Evolutionary conservation across 306 rosid genomes (phyloP), one percentile per base, ranked within the genome.

Genomic region (Trichosanthes truncata): DNA sequence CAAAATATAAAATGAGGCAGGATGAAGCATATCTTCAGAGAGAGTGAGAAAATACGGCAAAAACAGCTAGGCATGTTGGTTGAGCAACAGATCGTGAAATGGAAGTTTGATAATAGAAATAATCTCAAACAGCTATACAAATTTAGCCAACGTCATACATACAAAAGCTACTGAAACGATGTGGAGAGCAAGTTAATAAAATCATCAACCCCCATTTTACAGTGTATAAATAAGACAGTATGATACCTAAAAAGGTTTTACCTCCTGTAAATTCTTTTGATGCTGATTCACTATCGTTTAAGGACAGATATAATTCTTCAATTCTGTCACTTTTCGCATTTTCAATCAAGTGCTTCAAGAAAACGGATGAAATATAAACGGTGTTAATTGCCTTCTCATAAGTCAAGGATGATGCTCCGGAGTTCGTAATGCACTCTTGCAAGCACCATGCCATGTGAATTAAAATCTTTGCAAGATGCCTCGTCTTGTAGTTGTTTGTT

Each of bases 381-480:
- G 97, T 97, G 88, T 93, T 93, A 26, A 91, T 85, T 76, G 99
- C 96, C 85, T 96, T 91, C 74, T 84, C 90, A 80, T 91, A 89
- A 59, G 79, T 94, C 83, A 65, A 76, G 69, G 91, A 85, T 35
- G 89, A 81, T 36, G 80, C 90, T 74, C 87, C 96, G 74, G 94
- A 79, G 65, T 85, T 72, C 83, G 97, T 89, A 85, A 87, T 81
- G 80, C 86, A 89, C 81, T 93, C 96, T 82, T 93, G 96, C 86
- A 96, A 89, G 84, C 87, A 89, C 90, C 93, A 61, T 29, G 94
- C 91, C 81, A 96, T 80, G 83, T 93, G 98, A 87, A 90, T 88
- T 86, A 96, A 87, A 89, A 96, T 84, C 89, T 96, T 96, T 9
- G 97, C 91, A 75, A 96, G 98, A 86, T 96, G 98, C 86, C 91